Conservation (phyloP, 768 basidiomycete species). For the Phylloporus sp. region DNA sequence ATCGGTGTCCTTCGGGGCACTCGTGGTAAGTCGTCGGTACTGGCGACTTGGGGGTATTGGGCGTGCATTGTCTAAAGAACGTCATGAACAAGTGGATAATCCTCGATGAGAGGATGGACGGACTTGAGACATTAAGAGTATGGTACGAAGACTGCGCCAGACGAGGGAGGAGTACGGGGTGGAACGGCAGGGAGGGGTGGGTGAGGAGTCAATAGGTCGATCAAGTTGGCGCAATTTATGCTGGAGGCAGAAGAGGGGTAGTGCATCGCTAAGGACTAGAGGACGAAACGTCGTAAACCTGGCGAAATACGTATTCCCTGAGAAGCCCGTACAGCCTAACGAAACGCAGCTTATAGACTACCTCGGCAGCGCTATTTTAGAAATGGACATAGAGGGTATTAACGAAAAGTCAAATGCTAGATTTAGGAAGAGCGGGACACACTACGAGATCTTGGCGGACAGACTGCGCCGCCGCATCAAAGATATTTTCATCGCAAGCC, state of each 20-base stretch:
- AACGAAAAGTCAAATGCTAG: conserved; percentile 23
- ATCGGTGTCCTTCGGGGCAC: conserved; percentile 52
- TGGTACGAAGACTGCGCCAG: conserved; percentile 1
- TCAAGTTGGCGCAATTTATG: conserved; percentile 28
- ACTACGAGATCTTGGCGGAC: conserved; percentile 4
- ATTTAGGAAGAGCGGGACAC: conserved; percentile 22
- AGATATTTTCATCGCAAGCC: conserved; percentile 12
- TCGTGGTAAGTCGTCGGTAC: conserved; percentile 23
- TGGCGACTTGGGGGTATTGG: background rate
- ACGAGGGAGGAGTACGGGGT: no score
- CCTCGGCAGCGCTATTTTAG: conserved; percentile 30
- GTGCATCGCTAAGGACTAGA: conserved; percentile 23
- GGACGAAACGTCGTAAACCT: conserved; percentile 25
- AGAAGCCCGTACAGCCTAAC: conserved; percentile 31
- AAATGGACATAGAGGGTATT: conserved; percentile 19
- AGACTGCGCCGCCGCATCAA: conserved; percentile 21
- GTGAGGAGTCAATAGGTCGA: conserved; percentile 2
- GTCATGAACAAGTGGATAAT: background rate
- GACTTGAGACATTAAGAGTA: conserved; percentile 24
- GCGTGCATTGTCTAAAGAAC: conserved; percentile 11
- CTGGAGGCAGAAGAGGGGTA: conserved; percentile 17
- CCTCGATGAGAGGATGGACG: conserved; percentile 1
- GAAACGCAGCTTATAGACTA: conserved; percentile 15
- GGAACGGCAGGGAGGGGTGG: conserved; percentile 8
- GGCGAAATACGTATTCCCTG: conserved; percentile 31